These are phyloP conservation scores for Mytilinidion resinicola DNA, from an alignment of 495 filamentous ascomycete species.

Conservation along the genomic window DNA sequence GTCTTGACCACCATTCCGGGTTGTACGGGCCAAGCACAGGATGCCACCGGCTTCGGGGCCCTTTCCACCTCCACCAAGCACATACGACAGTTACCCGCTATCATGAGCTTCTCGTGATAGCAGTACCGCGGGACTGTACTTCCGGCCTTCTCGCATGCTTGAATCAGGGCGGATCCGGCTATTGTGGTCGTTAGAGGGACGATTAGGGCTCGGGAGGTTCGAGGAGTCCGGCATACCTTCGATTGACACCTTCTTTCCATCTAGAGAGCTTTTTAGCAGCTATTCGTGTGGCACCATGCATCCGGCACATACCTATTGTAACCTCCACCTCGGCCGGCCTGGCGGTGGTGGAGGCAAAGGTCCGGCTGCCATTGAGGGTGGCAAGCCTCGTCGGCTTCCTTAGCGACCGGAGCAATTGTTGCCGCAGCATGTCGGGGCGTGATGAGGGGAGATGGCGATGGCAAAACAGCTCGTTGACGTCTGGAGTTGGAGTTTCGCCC, in stretches of 20 bases:
- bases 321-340: conserved; percentile 87
- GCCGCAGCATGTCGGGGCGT: conserved; percentile 73
- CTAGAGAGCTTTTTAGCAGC: conserved; percentile 45
- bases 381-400: conserved; percentile 65
- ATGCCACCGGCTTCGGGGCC: conserved; percentile 92
- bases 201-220: conserved; percentile 31
- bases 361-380: conserved; percentile 56
- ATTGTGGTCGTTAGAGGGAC: conserved; percentile 20
- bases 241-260: conserved; percentile 92
- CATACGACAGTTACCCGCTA: conserved; percentile 99
- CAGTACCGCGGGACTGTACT: conserved; percentile 93
- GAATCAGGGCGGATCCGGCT: conserved; percentile 91
- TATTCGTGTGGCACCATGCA: conserved; percentile 13
- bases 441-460: conserved; percentile 34
- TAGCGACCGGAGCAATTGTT: conserved; percentile 79
- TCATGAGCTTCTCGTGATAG: conserved; percentile 99
- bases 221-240: conserved; percentile 58
- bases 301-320: conserved; percentile 66
- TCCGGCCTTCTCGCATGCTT: conserved; percentile 97
- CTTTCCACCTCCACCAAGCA: conserved; percentile 96
- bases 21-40: conserved; percentile 97
- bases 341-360: conserved; percentile 66
- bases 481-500: conserved; percentile 31
- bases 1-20: conserved; percentile 99
- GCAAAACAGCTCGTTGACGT: conserved; percentile 18